phyloP scores from a whole-genome alignment of 345 rosid genomes.

The Arabidopsis thaliana region TAIR10.1 NC_003070.9:1927501-1928000 shows the following conservation, averaged over 20 bases:
- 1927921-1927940: slow-evolving; percentile 2
- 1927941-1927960: not conserved
- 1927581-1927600: slow-evolving; percentile 63
- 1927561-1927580: slow-evolving; percentile 77
- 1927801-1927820: slow-evolving; percentile 84
- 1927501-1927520: not conserved
- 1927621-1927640: slow-evolving; percentile 90
- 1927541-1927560: slow-evolving; percentile 55
- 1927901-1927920: slow-evolving; percentile 66
- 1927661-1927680: slow-evolving; percentile 44
- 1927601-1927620: slow-evolving; percentile 77
- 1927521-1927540: slow-evolving; percentile 2
- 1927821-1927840: slow-evolving; percentile 70
- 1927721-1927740: slow-evolving; percentile 56
- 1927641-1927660: slow-evolving; percentile 91
- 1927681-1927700: not conserved
- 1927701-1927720: slow-evolving; percentile 30
- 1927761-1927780: slow-evolving; percentile 83
- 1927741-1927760: slow-evolving; percentile 84
- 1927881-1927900: slow-evolving; percentile 96
- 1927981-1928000: slow-evolving; percentile 67
- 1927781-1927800: slow-evolving; percentile 86
- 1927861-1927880: slow-evolving; percentile 94
- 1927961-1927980: slow-evolving; percentile 28
- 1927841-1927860: slow-evolving; percentile 80